Percentiles rank a stretch among this genome's conserved stretches.
phyloP scores from a whole-genome alignment of 2,329 filamentous ascomycete genomes.

The Colletotrichum spinosum region DNA sequence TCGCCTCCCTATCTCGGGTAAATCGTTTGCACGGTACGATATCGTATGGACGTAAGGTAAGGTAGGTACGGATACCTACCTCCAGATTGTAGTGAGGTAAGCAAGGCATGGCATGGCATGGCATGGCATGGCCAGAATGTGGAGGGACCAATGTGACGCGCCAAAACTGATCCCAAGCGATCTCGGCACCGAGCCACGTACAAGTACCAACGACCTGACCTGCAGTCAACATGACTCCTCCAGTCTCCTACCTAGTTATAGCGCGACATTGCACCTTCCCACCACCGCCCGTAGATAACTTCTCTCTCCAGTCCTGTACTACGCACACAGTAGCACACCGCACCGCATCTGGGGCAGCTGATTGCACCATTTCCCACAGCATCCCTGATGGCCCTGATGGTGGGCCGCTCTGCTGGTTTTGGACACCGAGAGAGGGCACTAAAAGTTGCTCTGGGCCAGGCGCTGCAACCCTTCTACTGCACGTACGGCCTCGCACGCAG shows the following conservation, averaged over 20 bases:
- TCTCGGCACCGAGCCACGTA: constrained; percentile 21
- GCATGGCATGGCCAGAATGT: constrained; percentile 13
- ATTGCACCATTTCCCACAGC: constrained; percentile 19
- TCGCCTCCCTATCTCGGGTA: too few relatives aligned
- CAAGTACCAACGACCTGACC: too few relatives aligned
- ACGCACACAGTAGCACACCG: too few relatives aligned
- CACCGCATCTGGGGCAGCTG: constrained; percentile 1
- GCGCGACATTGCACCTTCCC: too few relatives aligned
- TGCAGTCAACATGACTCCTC: too few relatives aligned
- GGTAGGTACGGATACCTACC: not conserved
- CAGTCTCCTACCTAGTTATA: too few relatives aligned
- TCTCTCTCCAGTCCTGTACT: too few relatives aligned
- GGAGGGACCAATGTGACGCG: not conserved
- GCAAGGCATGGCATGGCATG: constrained; percentile 15
- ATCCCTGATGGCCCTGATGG: not conserved
- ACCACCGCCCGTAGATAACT: too few relatives aligned
- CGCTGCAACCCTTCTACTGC: constrained; percentile 24
- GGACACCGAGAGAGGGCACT: constrained; percentile 33
- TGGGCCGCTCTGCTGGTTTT: constrained; percentile 26
- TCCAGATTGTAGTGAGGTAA: not conserved
- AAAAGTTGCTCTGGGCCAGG: constrained; percentile 15
- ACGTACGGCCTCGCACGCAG: constrained; percentile 3
- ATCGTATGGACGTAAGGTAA: not conserved
- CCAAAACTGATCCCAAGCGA: constrained; percentile 30
- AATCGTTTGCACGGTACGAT: too few relatives aligned